Conservation (phyloP, 768 basidiomycete species). For the Russula sp. region DNA sequence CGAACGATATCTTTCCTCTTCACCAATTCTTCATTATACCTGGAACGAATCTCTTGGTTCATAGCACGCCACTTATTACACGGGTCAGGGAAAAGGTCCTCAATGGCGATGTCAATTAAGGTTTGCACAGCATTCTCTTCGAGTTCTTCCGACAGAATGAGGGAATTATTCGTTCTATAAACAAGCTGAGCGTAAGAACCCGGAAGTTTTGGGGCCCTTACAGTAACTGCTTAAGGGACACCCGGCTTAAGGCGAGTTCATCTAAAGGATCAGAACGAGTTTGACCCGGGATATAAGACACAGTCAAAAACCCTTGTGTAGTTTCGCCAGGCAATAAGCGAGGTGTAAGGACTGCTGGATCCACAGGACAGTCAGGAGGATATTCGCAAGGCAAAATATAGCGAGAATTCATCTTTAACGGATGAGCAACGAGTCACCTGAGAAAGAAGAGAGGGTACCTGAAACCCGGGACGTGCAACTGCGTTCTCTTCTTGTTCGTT, state of each 20-base stretch:
- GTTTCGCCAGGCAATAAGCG: conserved; percentile 19
- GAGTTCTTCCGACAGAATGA: conserved; percentile 6
- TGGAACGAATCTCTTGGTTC: not conserved
- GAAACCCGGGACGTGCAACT: conserved; percentile 38
- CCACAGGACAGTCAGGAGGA: not conserved
- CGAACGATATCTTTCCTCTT: not conserved
- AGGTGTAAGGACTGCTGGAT: not conserved
- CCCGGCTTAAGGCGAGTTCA: not conserved
- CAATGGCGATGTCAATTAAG: not conserved
- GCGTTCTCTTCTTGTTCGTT: conserved; percentile 50
- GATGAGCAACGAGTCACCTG: not conserved
- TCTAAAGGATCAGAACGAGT: not conserved
- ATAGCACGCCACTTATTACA: not conserved
- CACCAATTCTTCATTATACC: not conserved
- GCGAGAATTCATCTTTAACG: not conserved
- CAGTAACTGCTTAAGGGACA: conserved; percentile 5
- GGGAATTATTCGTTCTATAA: not conserved
- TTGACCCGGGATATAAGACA: not conserved
- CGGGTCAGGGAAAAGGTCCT: not conserved
- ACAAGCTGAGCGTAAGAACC: not conserved
- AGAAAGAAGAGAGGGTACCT: conserved; percentile 29
- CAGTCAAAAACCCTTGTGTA: conserved; percentile 17
- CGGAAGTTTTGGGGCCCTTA: not conserved
- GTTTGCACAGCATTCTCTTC: conserved; percentile 1
- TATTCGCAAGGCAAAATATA: not conserved